Conservation (phyloP, 1,284 basidiomycete species). For the Pseudozyma thailandica region DNA sequence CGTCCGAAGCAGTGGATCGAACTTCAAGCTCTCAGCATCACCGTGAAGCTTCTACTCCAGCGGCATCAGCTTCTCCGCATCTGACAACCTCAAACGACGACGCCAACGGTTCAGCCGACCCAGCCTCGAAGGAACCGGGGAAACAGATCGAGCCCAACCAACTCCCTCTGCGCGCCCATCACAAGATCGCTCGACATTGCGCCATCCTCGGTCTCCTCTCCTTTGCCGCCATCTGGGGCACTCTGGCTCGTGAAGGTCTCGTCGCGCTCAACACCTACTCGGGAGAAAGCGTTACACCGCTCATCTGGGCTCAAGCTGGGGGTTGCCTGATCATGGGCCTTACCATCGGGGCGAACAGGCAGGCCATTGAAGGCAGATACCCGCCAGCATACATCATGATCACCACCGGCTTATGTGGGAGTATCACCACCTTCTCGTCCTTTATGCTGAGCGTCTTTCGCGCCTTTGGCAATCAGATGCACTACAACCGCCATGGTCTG, state of each 20-base stretch:
- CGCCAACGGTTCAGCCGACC: constrained; percentile 4
- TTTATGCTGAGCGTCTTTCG: constrained; percentile 91
- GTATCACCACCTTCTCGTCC: constrained; percentile 92
- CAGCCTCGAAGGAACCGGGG: constrained; percentile 22
- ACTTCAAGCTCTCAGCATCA: neutral
- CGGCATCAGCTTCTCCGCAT: neutral
- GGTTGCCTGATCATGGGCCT: constrained; percentile 87
- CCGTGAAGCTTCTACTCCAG: neutral
- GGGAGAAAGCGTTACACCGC: constrained; percentile 80
- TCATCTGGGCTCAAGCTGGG: constrained; percentile 86
- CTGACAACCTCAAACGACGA: neutral
- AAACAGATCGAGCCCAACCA: constrained; percentile 18
- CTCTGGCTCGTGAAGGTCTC: constrained; percentile 68
- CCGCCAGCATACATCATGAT: constrained; percentile 81
- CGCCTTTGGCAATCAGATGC: constrained; percentile 81
- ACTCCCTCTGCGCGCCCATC: constrained; percentile 1
- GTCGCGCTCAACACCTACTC: constrained; percentile 73
- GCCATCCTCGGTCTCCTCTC: constrained; percentile 63
- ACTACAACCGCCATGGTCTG: constrained; percentile 76
- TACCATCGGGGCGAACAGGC: constrained; percentile 63
- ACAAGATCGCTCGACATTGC: constrained; percentile 28
- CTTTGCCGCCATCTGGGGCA: constrained; percentile 69
- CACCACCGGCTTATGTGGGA: constrained; percentile 94
- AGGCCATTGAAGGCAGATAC: constrained; percentile 48
- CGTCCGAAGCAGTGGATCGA: neutral